Percentiles rank a stretch among this genome's conserved stretches.
These are phyloP conservation scores for Talaromyces stipitatus DNA, from an alignment of 495 filamentous ascomycete genomes.

Conservation along the genomic window DNA sequence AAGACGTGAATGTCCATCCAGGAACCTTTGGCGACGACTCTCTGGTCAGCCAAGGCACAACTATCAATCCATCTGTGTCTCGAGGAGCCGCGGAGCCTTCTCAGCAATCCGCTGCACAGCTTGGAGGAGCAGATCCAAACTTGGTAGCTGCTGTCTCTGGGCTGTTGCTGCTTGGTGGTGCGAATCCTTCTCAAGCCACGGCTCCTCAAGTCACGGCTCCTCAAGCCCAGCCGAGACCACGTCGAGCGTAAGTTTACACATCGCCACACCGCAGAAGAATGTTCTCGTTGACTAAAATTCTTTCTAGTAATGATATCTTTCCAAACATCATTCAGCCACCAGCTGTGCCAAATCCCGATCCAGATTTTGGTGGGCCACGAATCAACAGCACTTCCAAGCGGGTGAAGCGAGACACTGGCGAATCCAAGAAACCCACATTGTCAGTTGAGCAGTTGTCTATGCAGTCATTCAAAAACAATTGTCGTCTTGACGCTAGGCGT, in stretches of 20 bases:
- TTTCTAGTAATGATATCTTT: too few relatives aligned
- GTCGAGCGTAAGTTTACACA: not conserved
- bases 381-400: not conserved
- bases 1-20: too few relatives aligned
- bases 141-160: conserved; percentile 1
- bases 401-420: not conserved
- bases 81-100: too few relatives aligned
- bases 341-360: too few relatives aligned
- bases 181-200: too few relatives aligned
- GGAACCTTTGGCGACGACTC: too few relatives aligned
- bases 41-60: too few relatives aligned
- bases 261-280: not conserved
- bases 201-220: not conserved
- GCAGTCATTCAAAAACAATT: not conserved
- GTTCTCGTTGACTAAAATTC: not conserved
- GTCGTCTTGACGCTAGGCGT: not conserved
- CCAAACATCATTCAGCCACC: too few relatives aligned
- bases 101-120: not conserved
- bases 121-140: not conserved
- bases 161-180: not conserved
- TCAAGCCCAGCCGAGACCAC: not conserved
- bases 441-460: not conserved
- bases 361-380: too few relatives aligned
- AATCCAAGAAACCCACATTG: not conserved
- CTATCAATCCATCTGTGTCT: too few relatives aligned